Evolutionary conservation across 257 asterid species (phyloP), one percentile per base, ranked within the genome.

Genomic region (Perilla frutescens): DNA sequence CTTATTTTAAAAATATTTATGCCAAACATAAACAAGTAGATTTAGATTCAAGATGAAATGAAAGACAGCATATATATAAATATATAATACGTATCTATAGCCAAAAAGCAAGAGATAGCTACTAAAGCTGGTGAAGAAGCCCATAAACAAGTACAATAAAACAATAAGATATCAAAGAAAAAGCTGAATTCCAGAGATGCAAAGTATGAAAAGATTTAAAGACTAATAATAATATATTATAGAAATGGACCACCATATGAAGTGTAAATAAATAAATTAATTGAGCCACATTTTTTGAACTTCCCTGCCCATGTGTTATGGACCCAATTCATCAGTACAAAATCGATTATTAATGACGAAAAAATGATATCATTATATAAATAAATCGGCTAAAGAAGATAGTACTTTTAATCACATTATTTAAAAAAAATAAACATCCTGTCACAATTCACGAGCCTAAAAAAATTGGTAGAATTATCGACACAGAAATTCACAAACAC

Each of bases 181-280:
- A 81, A 76, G 84, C 79, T 62, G 78, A 76, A 81, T 56, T 62
- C 66, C 81, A 76, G 81, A 57, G 77, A 68, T 63, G 80, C 81
- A 81, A 68, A 70, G 66, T 29, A 41, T 47, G 6, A 43, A 74
- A 79, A 59, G 32, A 15, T 39, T 48, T 36, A 41, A 72, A 68
- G 43, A 39, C 5, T 48, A 7, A 4, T 20, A 20, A 1, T 29
- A 62, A 11, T 45, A 6, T 31, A 62, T 68, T 54, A 20, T 20
- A 5, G 39, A 61, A 62, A 54, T 59, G 66, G 78, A 65, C 71
- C 71, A 68, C 80, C 63, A 58, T 58, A 60, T 29, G 68, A 63
- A 73, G 51, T 36, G 36, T 67, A 43, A 39, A 3, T 32, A 37
- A 8, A 12, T 53, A 54, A 70, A 40, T 65, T 45, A 65, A 45